Percentiles rank a stretch among this genome's conserved stretches.
Conservation (phyloP, 192 early-diverging fungal genomes). For the Dissophora globulifera region DNA sequence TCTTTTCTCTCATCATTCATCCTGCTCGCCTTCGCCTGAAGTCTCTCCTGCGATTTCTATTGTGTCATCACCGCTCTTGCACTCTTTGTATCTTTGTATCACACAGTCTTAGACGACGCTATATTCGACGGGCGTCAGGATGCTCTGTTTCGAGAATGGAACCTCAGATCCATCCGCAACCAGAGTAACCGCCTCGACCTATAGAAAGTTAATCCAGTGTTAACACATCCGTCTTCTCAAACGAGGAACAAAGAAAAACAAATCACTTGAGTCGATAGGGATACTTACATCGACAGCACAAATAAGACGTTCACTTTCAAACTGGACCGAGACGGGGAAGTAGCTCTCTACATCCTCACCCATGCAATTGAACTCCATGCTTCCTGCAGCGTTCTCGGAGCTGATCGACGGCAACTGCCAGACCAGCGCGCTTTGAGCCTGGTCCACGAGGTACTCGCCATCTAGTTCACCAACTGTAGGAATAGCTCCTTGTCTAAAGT, state of each 20-base stretch:
- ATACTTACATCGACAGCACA: conserved; percentile 75
- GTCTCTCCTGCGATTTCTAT: too few relatives aligned
- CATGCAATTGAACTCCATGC: conserved; percentile 84
- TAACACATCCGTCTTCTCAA: not conserved
- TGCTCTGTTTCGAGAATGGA: conserved; percentile 77
- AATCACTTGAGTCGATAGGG: not conserved
- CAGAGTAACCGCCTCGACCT: conserved; percentile 66
- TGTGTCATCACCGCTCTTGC: too few relatives aligned
- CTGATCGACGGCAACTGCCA: conserved; percentile 91
- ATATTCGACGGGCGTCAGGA: conserved; percentile 84
- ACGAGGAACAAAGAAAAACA: not conserved
- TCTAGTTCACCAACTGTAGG: conserved; percentile 85
- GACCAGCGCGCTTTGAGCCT: conserved; percentile 72
- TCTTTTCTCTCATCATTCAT: too few relatives aligned
- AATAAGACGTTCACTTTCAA: conserved; percentile 75
- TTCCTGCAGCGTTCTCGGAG: conserved; percentile 77
- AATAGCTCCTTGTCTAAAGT: conserved; percentile 65
- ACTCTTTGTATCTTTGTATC: too few relatives aligned
- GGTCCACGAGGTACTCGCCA: conserved; percentile 84
- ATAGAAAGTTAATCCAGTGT: not conserved
- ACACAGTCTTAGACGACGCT: conserved; percentile 71
- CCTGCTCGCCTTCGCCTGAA: too few relatives aligned
- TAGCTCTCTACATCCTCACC: conserved; percentile 84
- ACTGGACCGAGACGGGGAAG: conserved; percentile 89
- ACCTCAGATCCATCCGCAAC: conserved; percentile 68